Evolutionary conservation across 345 rosid species (phyloP).

Genomic region (Sisymbrium altissimum): DNA sequence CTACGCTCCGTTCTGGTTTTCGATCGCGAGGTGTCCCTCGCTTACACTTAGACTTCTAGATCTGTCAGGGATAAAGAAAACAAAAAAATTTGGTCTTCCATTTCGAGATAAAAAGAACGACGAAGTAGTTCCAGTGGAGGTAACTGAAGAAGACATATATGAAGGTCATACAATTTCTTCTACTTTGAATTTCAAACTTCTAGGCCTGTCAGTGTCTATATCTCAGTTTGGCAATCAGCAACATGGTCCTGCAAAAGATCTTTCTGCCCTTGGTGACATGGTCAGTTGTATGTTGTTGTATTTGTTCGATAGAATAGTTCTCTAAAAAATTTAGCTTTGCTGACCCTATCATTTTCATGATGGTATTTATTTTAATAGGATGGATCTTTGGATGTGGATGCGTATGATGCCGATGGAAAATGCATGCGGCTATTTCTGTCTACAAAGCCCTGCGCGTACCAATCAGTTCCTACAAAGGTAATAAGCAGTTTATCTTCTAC

Average conservation of each 20-base stretch:
- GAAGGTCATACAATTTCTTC: conserved; percentile 93
- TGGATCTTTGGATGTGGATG: conserved; percentile 85
- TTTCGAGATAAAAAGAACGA: conserved; percentile 47
- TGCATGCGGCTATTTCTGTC: conserved; percentile 81
- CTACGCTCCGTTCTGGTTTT: conserved; percentile 91
- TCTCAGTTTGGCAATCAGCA: conserved; percentile 46
- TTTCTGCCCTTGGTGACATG: conserved; percentile 91
- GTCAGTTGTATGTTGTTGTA: conserved; percentile 36
- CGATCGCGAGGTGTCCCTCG: conserved; percentile 81
- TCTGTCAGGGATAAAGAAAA: conserved; percentile 45
- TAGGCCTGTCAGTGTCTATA: conserved; percentile 70
- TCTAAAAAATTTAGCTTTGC: neutral
- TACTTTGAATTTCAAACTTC: conserved; percentile 66
- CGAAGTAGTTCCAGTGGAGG: conserved; percentile 48
- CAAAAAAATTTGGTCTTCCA: conserved; percentile 48
- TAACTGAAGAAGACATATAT: conserved; percentile 74
- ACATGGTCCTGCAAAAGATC: conserved; percentile 78
- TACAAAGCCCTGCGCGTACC: conserved; percentile 74
- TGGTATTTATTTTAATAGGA: conserved; percentile 46
- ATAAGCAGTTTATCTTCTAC: conserved; percentile 8
- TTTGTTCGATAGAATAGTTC: conserved; percentile 5
- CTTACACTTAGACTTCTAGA: conserved; percentile 64
- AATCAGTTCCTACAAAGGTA: conserved; percentile 93
- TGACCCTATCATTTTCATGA: conserved; percentile 10
- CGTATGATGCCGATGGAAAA: conserved; percentile 65